Evolutionary conservation across 768 basidiomycete genomes (phyloP).

Genomic region (Bullera alba): DNA sequence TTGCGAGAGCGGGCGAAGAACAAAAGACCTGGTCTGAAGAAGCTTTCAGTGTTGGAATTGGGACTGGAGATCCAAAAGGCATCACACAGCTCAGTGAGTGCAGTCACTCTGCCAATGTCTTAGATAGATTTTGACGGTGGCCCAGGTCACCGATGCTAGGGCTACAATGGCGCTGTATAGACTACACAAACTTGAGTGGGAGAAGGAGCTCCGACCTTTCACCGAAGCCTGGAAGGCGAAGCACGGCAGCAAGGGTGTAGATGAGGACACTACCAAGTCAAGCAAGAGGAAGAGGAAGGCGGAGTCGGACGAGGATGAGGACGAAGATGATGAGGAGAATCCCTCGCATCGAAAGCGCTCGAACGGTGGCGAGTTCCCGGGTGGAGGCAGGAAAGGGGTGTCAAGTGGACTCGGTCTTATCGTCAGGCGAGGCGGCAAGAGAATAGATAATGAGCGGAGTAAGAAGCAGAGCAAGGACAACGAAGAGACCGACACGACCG

Average conservation of each 20-base stretch:
- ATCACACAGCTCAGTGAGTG: constrained; percentile 80
- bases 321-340: constrained; percentile 1
- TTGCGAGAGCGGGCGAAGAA: constrained; percentile 56
- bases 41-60: constrained; percentile 71
- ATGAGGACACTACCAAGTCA: background rate
- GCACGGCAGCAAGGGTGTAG: constrained; percentile 1
- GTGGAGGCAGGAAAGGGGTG: constrained; percentile 58
- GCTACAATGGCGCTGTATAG: constrained; percentile 93
- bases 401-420: constrained; percentile 46
- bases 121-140: background rate
- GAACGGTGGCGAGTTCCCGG: constrained; percentile 45
- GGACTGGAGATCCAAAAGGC: constrained; percentile 74
- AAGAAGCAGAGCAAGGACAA: no score
- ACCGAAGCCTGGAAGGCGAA: constrained; percentile 38
- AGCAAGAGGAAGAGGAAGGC: constrained; percentile 5
- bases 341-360: constrained; percentile 7
- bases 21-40: constrained; percentile 66
- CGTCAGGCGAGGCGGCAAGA: constrained; percentile 15
- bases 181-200: constrained; percentile 75
- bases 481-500: no score
- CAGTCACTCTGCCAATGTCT: background rate
- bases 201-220: constrained; percentile 50
- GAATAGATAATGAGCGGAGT: constrained; percentile 6
- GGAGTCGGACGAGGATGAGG: constrained; percentile 12
- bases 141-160: constrained; percentile 80